Conservation (phyloP, 495 filamentous ascomycete genomes). For the Wilcoxina mikolae region DNA sequence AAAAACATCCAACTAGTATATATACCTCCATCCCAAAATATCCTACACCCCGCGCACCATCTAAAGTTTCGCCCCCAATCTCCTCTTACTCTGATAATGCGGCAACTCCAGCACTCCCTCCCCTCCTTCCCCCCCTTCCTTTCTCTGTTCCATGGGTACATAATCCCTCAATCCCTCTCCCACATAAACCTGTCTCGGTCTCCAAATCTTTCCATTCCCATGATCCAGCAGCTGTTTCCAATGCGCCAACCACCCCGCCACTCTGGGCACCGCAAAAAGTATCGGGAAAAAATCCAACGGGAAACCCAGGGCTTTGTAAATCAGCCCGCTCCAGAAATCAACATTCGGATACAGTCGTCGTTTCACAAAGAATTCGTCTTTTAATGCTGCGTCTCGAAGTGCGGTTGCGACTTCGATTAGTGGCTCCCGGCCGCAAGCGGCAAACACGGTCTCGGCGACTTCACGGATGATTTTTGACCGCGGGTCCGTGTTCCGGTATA, state of each 20-base stretch:
- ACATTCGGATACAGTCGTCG: conserved; percentile 41
- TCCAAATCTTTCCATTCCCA: conserved; percentile 31
- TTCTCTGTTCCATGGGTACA: conserved; percentile 24
- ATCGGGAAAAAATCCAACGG: conserved; percentile 33
- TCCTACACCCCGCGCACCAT: neutral
- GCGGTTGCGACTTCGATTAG: conserved; percentile 38
- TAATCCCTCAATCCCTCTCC: conserved; percentile 29
- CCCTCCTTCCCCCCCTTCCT: conserved; percentile 19
- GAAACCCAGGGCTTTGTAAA: conserved; percentile 42
- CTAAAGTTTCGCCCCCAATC: conserved; percentile 11
- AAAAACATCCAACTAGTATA: too few species aligned
- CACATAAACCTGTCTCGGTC: conserved; percentile 31
- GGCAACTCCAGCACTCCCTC: conserved; percentile 27
- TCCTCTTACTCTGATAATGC: conserved; percentile 13
- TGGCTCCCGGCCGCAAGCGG: conserved; percentile 30
- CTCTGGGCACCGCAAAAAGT: conserved; percentile 32
- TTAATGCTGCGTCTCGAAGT: conserved; percentile 36
- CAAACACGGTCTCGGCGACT: conserved; percentile 34
- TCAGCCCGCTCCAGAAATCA: conserved; percentile 43
- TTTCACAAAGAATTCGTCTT: conserved; percentile 39
- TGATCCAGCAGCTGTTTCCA: conserved; percentile 32
- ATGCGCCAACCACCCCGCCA: conserved; percentile 28
- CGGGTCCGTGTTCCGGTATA: conserved; percentile 42
- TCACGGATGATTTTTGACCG: conserved; percentile 36
- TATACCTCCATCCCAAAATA: neutral